Base-by-base conservation (phyloP, 768 basidiomycete species). In the Lactifluus pinguis region DNA sequence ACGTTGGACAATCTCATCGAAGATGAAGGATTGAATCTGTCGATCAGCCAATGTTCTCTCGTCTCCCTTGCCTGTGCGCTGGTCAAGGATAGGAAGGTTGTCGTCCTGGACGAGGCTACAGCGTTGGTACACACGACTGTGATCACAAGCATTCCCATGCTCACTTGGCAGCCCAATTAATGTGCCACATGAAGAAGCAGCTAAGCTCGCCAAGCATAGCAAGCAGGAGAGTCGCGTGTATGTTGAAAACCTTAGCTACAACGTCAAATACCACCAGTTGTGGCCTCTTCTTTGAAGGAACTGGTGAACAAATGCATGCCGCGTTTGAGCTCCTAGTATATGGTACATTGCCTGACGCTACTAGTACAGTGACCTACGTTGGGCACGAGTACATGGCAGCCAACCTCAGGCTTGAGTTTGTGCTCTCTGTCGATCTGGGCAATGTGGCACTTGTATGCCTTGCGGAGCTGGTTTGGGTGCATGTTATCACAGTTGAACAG, bases 161-260 rank as follows among this genome's bases (percentile, higher is more conserved):
- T 91, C 89, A 8, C 84, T 92, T 39, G 89, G 90, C 11, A 89
- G 90, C 0, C 90, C 90, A 3, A 90, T 92, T 82, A 92, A 93
- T 66, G 90, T 91, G 29, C 83, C 86, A 25, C 88, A 91, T 66
- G 91, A 95, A 77, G 95, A 97, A 70, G 95, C 95, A 15, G 85
- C 86, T 68, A 95, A 95, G 73, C 95, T 98, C 68, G 85, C 93
- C 70, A 95, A 97, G 74, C 82, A 87, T 71, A 93, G 90, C 87
- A 92, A 95, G 83, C 84, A 91, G 77, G 97, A 98, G 81, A 93
- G 97, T 74, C 83, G 95, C 68, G 93, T 98, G 69, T 99, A 99
- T 70, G 92, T 98, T 74, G 95, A 95, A 71, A 99, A 99, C 75
- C 84, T 99, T 76, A 92, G 91, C 72, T 99, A 98, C 80, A 92